Base-by-base conservation (phyloP, 2,329 filamentous ascomycete species). In the Fusarium transvaalense region DNA sequence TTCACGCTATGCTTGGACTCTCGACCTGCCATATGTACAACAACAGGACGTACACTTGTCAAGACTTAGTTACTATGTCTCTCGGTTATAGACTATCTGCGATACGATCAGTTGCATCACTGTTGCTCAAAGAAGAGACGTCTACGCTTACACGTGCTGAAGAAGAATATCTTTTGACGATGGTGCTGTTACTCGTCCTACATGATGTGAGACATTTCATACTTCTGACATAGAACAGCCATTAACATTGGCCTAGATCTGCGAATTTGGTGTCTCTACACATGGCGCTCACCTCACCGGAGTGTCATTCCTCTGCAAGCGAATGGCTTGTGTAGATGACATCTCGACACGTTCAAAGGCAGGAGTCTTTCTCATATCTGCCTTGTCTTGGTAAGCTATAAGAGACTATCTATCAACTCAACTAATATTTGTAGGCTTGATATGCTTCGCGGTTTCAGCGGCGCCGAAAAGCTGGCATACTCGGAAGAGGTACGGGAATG, bases 391-490 rank as follows among this genome's bases (percentile, higher is more conserved):
- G 74, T 74, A 63, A 51, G 53, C 5, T 3, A 1, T 4, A 6
- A 14, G 6, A 4, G 13, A 1, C 15, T 3, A 15, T 21, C 2
- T 2, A 1, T 9, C 1, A 10, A 23, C 10, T 3, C 7, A 10
- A 34, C 54, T 65, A 3, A 68, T 23, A 5, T 1, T 8, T 3
- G 4, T 12, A 76, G 75, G 75, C 14, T 77, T 12, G 75, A 77
- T 8, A 68, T 77, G 52, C 38, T 77, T 7, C 68, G 74, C 27
- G 75, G 75, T 0, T 74, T 77, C 51, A 76, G 73, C n/a, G 75
- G 75, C 5, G 71, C 75, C 1, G 75, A 77, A 42, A 76, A 77
- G 31, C 69, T 77, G 9, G 61, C 72, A 5, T 76, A 76, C n/a
- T 64, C 73, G 0, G 60, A 61, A 3, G 61, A 66, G 2, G 72